A percentile compares a stretch with the other conserved stretches of the same genome.
Evolutionary conservation across 345 rosid genomes (phyloP).

Genomic region (Combretum micranthum): DNA sequence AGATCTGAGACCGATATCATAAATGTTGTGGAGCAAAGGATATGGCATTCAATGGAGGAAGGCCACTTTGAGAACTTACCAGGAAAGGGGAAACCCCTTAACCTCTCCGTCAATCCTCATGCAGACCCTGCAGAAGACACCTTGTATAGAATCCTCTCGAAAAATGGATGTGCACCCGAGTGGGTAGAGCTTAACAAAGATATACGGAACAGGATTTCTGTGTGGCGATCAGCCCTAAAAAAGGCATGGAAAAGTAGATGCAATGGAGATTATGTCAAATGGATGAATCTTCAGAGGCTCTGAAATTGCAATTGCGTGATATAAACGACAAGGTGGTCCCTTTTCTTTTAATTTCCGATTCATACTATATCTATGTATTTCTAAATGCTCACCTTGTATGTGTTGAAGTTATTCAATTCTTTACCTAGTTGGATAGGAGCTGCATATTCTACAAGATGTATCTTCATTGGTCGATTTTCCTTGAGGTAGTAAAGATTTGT

Average conservation of each 20-base stretch:
- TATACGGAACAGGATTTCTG: slow-evolving; percentile 45
- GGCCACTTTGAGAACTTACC: slow-evolving; percentile 91
- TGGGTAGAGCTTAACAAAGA: slow-evolving; percentile 95
- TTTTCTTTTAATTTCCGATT: background rate
- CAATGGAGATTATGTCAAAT: slow-evolving; percentile 36
- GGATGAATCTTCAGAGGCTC: slow-evolving; percentile 33
- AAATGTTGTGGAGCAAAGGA: slow-evolving; percentile 82
- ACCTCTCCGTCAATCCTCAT: slow-evolving; percentile 58
- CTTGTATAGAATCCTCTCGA: slow-evolving; percentile 68
- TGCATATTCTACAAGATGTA: no score
- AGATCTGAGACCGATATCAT: slow-evolving; percentile 88
- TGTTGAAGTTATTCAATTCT: background rate
- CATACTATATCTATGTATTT: background rate
- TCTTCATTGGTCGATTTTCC: no score
- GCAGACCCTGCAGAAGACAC: slow-evolving; percentile 91
- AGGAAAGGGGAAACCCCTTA: slow-evolving; percentile 88
- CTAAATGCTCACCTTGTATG: background rate
- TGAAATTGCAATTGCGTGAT: slow-evolving; percentile 49
- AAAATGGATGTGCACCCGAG: slow-evolving; percentile 81
- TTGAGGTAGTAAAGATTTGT: no score
- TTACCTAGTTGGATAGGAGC: no score
- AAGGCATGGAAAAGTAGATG: slow-evolving; percentile 58
- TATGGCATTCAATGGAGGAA: slow-evolving; percentile 97
- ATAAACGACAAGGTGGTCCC: slow-evolving; percentile 62
- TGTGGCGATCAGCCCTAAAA: slow-evolving; percentile 64